Evolutionary conservation across 768 basidiomycete species (phyloP), one percentile per base, ranked within the genome.

Genomic region (Amanita muscaria): DNA sequence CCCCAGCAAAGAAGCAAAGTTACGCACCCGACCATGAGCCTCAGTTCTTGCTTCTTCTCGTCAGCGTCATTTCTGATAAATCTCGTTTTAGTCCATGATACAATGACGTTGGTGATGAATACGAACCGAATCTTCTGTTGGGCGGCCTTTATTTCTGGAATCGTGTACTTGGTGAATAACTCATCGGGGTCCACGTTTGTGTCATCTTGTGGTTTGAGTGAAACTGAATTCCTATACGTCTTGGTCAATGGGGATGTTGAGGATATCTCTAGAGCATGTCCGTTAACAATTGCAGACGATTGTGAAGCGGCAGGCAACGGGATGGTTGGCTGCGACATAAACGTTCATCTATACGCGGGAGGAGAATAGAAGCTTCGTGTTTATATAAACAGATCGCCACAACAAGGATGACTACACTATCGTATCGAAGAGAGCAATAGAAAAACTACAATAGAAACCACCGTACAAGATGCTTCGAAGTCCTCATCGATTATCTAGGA

Each of bases 21-120:
- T 34, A 81, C 88, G 76, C 67, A 91, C 88, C 88, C 88, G 64
- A 91, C 88, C 88, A 90, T 91, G 35, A 86, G 69, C 55, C 88
- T 74, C 34, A 91, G 72, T 56, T 91, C 88, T 59, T 90, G 85
- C 55, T 88, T 84, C 61, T 91, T 90, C 34, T 79, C 81, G 57
- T 89, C 85, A 0, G 88, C 88, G 65, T 90, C 88, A 12, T 73
- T 65, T 59, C 88, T 89, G 44, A 16, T 36, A 12, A 27, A 23
- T 7, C n/a, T 23, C 18, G 10, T 22, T 23, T 14, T 12, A 22
- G 21, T 9, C 24, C 23, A 36, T 12, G 14, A 22, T 22, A 24
- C 15, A 12, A 21, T 3, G 16, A 12, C 3, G 34, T 15, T 32
- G 14, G 16, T 11, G 12, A 9, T 24, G 19, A 6, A 16, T 16